Base-by-base conservation (phyloP, 2,329 filamentous ascomycete species). In the Stemphylium vesicarium region DNA sequence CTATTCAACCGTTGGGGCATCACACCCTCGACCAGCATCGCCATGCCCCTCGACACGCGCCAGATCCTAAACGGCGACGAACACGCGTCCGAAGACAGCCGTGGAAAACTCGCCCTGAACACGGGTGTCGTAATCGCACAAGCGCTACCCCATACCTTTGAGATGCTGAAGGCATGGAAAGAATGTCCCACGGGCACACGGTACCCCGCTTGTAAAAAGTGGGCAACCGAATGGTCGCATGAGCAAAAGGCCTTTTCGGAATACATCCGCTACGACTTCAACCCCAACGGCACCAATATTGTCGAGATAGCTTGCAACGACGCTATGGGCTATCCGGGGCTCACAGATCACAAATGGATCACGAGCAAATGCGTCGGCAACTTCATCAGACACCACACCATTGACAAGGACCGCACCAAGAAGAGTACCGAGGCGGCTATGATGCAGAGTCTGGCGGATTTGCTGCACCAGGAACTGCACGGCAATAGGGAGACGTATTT, bases 1-100 rank as follows among this genome's bases (percentile, higher is more conserved):
- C 72, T 81, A 2, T 71, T 81, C 59, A 79, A 78, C 58, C 69
- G 77, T 18, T 81, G 79, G 79, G 71, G 76, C 49, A 69, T 80
- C 43, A 72, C 65, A 11, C 57, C 66, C 0, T 59, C 73, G 1
- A 80, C 77, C 1, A 72, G 77, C 9, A 63, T 81, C 38, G 73
- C 78, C 5, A 73, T 80, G 69, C 73, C 79, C 2, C 58, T 72
- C 37, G 79, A 81, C 39, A 56, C 59, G 3, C 42, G 56, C 1
- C 51, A 65, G n/a, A 32, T 50, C 1, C 37, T 59, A 12, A 49
- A 56, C 10, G 59, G 57, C 42, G 50, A 61, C 38, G 38, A 48
- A 24, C 53, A 59, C 35, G 51, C 38, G 2, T 77, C 77, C 58
- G 68, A 65, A 29, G 78, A 81, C 56, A 68, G 65, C 41, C 67